phyloP scores from a whole-genome alignment of 2,329 filamentous ascomycete species.

The Calonectria fujianensis region DNA sequence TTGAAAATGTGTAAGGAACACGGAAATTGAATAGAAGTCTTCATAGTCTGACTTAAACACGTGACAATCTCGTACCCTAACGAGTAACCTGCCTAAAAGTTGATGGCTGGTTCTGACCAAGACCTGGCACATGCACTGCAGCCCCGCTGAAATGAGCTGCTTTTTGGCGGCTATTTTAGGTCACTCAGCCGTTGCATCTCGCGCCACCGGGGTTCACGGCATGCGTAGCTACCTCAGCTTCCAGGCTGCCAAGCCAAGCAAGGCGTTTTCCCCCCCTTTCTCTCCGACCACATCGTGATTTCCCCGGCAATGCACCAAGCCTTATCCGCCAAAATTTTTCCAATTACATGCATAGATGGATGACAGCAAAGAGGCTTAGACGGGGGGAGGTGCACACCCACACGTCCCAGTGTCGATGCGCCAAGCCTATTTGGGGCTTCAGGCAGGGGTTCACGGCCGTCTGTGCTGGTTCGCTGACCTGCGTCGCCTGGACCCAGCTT shows the following conservation, averaged over 20 bases:
- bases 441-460: conserved; percentile 15
- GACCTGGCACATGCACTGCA: neutral
- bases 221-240: neutral
- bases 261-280: neutral
- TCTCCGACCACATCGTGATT: neutral
- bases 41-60: neutral
- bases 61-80: neutral
- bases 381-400: neutral
- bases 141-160: neutral
- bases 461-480: conserved; percentile 21
- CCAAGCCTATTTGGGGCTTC: conserved; percentile 6
- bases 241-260: neutral
- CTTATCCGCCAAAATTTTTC: neutral
- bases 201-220: neutral
- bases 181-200: neutral
- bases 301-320: neutral
- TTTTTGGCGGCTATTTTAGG: neutral
- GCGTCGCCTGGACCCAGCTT: conserved; percentile 23
- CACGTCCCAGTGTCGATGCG: neutral
- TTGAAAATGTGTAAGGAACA: neutral
- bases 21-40: neutral
- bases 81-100: neutral
- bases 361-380: neutral
- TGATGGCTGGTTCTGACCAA: neutral
- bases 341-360: neutral